These are phyloP conservation scores for Beauveria bassiana DNA, from an alignment of 2,329 filamentous ascomycete species.

Conservation along the genomic window DNA sequence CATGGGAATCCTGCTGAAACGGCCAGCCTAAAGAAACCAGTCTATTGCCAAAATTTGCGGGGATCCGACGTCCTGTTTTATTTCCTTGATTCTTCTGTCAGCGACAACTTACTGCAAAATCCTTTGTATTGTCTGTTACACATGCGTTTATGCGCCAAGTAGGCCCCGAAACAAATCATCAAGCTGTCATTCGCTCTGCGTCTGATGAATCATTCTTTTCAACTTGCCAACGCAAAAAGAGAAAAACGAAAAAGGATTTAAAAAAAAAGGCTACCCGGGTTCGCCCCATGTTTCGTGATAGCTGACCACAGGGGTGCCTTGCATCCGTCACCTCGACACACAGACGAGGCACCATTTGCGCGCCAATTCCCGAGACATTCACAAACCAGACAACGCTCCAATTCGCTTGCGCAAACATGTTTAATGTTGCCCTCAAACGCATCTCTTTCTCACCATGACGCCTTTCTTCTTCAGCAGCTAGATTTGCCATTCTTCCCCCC, in stretches of 20 bases:
- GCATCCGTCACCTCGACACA: background rate
- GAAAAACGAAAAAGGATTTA: background rate
- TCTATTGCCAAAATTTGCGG: background rate
- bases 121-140: too few relatives aligned
- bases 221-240: background rate
- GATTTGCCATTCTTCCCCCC: background rate
- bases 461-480: background rate
- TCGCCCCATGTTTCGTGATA: background rate
- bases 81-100: too few relatives aligned
- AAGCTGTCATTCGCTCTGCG: slow-evolving; percentile 1
- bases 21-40: background rate
- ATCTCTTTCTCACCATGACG: too few relatives aligned
- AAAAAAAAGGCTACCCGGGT: background rate
- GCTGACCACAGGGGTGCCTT: background rate
- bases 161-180: background rate
- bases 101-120: too few relatives aligned
- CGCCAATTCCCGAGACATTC: background rate
- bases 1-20: slow-evolving; percentile 6
- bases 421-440: too few relatives aligned
- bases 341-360: background rate
- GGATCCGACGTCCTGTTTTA: background rate
- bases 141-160: too few relatives aligned
- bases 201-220: background rate
- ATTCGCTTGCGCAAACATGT: background rate
- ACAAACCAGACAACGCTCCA: background rate